These are phyloP conservation scores for Lactifluus subvellereus DNA, from an alignment of 768 basidiomycete genomes.

Conservation along the genomic window DNA sequence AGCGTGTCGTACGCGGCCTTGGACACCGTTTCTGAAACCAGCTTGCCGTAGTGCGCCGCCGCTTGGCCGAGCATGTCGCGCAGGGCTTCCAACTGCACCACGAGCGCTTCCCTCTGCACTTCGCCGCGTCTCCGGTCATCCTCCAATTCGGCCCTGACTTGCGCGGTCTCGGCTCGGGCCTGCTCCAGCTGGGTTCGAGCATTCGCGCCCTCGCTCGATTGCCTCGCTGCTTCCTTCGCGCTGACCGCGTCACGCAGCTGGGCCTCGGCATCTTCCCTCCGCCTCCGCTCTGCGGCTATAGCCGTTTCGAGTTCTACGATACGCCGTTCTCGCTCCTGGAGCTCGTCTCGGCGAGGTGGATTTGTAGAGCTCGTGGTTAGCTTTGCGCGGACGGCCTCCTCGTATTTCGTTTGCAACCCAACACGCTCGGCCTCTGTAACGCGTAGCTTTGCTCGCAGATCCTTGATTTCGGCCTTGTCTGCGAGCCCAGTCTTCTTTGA, in stretches of 20 bases:
- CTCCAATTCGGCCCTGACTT: constrained; percentile 32
- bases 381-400: constrained; percentile 46
- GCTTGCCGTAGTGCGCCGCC: constrained; percentile 41
- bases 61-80: constrained; percentile 41
- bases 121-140: constrained; percentile 31
- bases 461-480: constrained; percentile 61
- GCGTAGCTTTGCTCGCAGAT: constrained; percentile 52
- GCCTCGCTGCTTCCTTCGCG: constrained; percentile 36
- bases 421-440: constrained; percentile 50
- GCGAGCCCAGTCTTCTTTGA: constrained; percentile 43
- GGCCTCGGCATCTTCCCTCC: constrained; percentile 43
- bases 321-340: constrained; percentile 46
- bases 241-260: constrained; percentile 38
- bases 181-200: constrained; percentile 37
- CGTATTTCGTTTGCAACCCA: constrained; percentile 47
- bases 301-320: constrained; percentile 54
- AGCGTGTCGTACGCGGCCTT: constrained; percentile 23
- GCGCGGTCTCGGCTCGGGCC: constrained; percentile 34
- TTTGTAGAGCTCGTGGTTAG: constrained; percentile 47
- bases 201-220: constrained; percentile 32
- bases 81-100: constrained; percentile 48
- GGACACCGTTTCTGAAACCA: constrained; percentile 30
- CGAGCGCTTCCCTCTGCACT: constrained; percentile 41
- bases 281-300: constrained; percentile 44
- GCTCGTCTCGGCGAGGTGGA: constrained; percentile 47